Conservation (phyloP, 2,329 filamentous ascomycete genomes). For the Fusarium haematococcum region DNA sequence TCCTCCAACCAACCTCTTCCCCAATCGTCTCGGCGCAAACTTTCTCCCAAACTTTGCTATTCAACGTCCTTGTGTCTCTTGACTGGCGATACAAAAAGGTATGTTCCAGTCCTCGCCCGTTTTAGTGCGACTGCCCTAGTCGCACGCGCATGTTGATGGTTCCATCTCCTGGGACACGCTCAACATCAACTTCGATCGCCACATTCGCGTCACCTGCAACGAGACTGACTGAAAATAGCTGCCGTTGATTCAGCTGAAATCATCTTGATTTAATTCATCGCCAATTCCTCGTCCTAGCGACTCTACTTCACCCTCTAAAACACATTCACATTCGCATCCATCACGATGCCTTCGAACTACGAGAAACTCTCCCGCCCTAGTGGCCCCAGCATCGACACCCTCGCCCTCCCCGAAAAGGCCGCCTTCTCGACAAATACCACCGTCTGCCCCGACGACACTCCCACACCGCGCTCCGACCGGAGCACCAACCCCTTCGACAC, state of each 20-base stretch:
- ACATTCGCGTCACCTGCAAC: constrained; percentile 23
- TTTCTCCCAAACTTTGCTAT: constrained; percentile 14
- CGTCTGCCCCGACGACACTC: constrained; percentile 44
- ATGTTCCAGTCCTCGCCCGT: constrained; percentile 25
- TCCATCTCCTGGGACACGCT: constrained; percentile 1
- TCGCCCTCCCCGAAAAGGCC: constrained; percentile 47
- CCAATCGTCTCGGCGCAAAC: not conserved
- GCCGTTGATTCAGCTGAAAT: not conserved
- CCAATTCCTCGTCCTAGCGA: not conserved
- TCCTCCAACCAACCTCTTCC: constrained; percentile 13
- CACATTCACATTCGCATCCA: not conserved
- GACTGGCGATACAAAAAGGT: constrained; percentile 23
- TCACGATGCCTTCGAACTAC: constrained; percentile 44
- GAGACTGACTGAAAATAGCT: constrained; percentile 30
- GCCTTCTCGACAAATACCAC: constrained; percentile 44
- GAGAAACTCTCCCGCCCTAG: constrained; percentile 43
- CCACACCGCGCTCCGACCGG: constrained; percentile 58
- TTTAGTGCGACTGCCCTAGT: constrained; percentile 22
- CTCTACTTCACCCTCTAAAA: not conserved
- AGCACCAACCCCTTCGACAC: constrained; percentile 66
- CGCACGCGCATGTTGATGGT: constrained; percentile 9
- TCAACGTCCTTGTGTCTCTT: constrained; percentile 3
- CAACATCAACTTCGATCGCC: constrained; percentile 12
- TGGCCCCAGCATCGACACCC: constrained; percentile 36
- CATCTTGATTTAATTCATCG: not conserved